Evolutionary conservation across 352 stramenopile species (phyloP), one percentile per base, ranked within the genome.

Genomic region (Globisporangium nunn): DNA sequence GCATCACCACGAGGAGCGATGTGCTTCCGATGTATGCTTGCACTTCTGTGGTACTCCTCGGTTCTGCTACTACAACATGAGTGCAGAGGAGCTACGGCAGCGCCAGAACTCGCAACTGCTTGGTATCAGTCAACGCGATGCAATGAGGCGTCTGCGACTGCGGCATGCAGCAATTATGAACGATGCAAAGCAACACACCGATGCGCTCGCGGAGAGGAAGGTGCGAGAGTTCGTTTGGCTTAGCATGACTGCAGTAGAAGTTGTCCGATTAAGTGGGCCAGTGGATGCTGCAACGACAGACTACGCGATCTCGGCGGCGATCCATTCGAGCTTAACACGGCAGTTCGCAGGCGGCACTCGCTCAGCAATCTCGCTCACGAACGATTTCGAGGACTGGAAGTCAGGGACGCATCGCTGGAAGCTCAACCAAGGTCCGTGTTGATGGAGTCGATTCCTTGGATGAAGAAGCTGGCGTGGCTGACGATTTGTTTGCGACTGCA

Each of bases 311-410:
- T 78, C 68, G 11, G 66, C 68, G 8, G 87, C 73, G 3, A 60
- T 55, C 10, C 77, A 78, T 1, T 65, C 70, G 43, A 93, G 94
- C 67, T 97, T 81, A 43, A 83, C 82, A 45, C 77, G 94, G 58
- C 54, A 77, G 23, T 99, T 98, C 70, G 61, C 56, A 0, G 70
- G 82, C 28, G 94, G 95, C 39, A 61, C 82, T 6, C 81, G 91
- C 37, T 61, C 72, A 10, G 49, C 68, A 48, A 85, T 95, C 40
- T 41, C 75, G 37, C 78, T 98, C 11, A 88, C 96, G 68, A 91
- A 96, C 45, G 78, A 97, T 72, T 98, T 99, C 82, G 95, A 99
- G 64, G 91, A 98, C 71, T 98, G 93, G 94, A 92, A 96, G 44
- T 81, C 71, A 14, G 96, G 95, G 0, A 96, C 85, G 11, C 72